A percentile compares a stretch with the other conserved stretches of the same genome.
These are phyloP conservation scores for Picea abies DNA, from an alignment of 83 land plant genomes.

Conservation along the genomic window DNA sequence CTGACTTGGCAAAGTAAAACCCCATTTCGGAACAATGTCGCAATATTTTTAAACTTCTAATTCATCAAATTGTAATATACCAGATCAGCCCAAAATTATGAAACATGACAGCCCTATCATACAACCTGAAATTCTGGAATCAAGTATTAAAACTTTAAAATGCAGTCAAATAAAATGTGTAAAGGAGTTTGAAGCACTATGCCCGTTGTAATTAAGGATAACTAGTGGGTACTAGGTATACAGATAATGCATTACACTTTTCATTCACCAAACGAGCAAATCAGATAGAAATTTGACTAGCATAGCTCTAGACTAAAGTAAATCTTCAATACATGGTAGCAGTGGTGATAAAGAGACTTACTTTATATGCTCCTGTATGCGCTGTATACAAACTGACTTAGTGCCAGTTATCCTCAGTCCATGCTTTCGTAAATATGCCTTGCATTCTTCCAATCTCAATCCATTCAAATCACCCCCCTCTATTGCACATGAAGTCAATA, in stretches of 20 bases:
- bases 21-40: neutral
- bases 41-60: neutral
- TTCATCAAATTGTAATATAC: neutral
- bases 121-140: no score
- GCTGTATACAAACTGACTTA: constrained; percentile 39
- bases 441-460: constrained; percentile 41
- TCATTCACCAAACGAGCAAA: neutral
- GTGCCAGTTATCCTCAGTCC: constrained; percentile 44
- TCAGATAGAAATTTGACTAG: neutral
- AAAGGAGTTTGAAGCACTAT: neutral
- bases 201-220: neutral
- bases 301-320: neutral
- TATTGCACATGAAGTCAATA: constrained; percentile 1
- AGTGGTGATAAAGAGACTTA: constrained; percentile 7
- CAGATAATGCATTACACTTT: neutral
- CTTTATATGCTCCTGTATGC: constrained; percentile 58
- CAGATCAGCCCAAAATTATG: neutral
- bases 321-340: neutral
- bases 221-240: neutral
- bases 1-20: neutral
- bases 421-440: constrained; percentile 48
- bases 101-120: neutral
- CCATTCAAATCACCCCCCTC: constrained; percentile 22
- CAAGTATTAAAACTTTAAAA: no score
- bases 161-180: neutral